Percentiles rank a stretch among this genome's conserved stretches.
Conservation (phyloP, 176 grass and related monocot species). For the Avena eriantha region DNA sequence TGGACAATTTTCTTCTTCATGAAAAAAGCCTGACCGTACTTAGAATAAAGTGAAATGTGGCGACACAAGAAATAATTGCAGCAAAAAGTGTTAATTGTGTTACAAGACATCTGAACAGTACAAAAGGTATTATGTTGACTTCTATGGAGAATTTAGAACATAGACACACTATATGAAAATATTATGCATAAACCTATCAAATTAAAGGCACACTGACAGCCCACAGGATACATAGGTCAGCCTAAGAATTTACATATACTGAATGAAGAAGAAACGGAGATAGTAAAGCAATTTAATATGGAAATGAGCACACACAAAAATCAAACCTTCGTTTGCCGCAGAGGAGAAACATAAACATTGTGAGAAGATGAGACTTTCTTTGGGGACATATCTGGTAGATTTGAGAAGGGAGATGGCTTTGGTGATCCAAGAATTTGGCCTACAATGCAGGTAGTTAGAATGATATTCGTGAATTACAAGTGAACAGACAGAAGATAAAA, state of each 20-base stretch:
- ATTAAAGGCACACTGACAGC: background rate
- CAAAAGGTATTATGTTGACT: conserved; percentile 17
- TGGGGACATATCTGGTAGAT: conserved; percentile 96
- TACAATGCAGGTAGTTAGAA: conserved; percentile 48
- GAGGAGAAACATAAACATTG: conserved; percentile 93
- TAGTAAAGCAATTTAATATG: conserved; percentile 9
- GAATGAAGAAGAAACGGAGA: conserved; percentile 3
- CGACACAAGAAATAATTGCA: conserved; percentile 1
- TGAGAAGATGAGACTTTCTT: conserved; percentile 92
- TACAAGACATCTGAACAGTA: background rate
- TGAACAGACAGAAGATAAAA: conserved; percentile 27
- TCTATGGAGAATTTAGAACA: conserved; percentile 25
- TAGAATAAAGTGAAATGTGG: conserved; percentile 34
- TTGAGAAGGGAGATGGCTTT: conserved; percentile 79
- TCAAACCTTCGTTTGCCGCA: conserved; percentile 89
- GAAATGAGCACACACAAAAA: conserved; percentile 30
- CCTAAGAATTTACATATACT: conserved; percentile 37
- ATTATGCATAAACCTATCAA: background rate
- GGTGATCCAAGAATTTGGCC: conserved; percentile 76
- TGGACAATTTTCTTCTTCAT: background rate
- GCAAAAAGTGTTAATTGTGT: background rate
- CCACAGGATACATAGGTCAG: background rate
- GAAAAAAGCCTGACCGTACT: background rate
- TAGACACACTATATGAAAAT: background rate
- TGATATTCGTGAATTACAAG: conserved; percentile 35